Evolutionary conservation across 345 rosid genomes (phyloP), one percentile per base, ranked within the genome.

Genomic region (Populus deltoides): DNA sequence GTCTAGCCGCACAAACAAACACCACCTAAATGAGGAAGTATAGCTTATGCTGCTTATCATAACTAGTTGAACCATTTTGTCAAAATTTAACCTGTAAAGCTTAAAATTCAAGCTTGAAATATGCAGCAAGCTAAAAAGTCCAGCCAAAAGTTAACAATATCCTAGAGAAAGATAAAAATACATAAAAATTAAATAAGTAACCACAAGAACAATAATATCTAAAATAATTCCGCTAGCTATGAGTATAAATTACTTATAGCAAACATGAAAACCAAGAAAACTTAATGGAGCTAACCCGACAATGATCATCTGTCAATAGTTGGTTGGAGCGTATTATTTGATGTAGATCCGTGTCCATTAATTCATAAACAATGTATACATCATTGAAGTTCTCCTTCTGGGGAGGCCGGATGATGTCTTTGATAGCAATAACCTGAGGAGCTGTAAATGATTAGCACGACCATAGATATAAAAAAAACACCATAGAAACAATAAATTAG

Each of bases 321-420:
- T 92, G 99, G 86, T 84, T 86, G 85, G 99, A 92, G n/a, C 92
- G 93, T 59, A 96, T 90, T 47, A 96, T 91, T 77, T 95, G 91
- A 86, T 90, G 90, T 77, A 96, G 97, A 90, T 96, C 99, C 16
- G 98, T 92, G 85, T 96, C 99, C 99, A 96, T 87, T 79, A 96
- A 85, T 82, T 96, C 99, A 79, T 81, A 91, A 74, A 96, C 97
- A 47, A 87, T 90, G 87, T 94, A 96, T 24, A 96, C 99, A 86
- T 96, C 99, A 53, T 96, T 93, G 90, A 93, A 96, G 85, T 84
- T 96, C 81, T 93, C 97, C 85, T 76, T 90, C 79, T 79, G 92
- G 43, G 99, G 99, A 43, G 99, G 99, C 51, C 93, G 91, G 65
- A 96, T 89, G 79, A 96, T 89, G 85, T 96, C 98, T 82, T 90